Conservation (phyloP, 768 basidiomycete species). For the Rhizopogon salebrosus region DNA sequence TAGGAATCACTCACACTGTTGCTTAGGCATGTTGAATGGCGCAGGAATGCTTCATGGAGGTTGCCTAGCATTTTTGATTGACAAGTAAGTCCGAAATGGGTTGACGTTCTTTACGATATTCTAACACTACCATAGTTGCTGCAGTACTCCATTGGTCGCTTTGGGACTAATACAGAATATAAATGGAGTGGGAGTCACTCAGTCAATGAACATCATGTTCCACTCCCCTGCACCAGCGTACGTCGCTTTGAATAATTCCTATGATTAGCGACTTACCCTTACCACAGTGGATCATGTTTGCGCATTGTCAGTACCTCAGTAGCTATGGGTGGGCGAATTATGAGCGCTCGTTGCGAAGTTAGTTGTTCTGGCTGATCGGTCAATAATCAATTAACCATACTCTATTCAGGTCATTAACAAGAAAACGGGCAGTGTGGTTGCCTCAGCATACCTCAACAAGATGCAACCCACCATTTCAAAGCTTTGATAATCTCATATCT, state of each 20-base stretch:
- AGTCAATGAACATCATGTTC: constrained; percentile 64
- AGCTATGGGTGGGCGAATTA: constrained; percentile 61
- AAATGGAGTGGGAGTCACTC: constrained; percentile 74
- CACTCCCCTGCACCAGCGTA: constrained; percentile 64
- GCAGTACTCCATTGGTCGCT: constrained; percentile 62
- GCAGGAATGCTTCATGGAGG: constrained; percentile 76
- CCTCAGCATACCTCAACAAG: constrained; percentile 65
- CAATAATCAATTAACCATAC: constrained; percentile 2
- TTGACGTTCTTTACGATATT: neutral
- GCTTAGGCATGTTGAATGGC: constrained; percentile 66
- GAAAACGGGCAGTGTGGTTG: constrained; percentile 50
- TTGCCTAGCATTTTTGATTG: constrained; percentile 67
- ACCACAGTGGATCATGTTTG: constrained; percentile 50
- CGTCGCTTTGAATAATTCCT: constrained; percentile 20
- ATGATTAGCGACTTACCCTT: constrained; percentile 5
- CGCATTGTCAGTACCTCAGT: constrained; percentile 61
- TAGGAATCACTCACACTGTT: neutral
- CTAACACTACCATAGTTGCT: constrained; percentile 40
- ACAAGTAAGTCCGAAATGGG: constrained; percentile 44
- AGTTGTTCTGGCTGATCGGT: constrained; percentile 11
- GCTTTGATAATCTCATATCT: constrained; percentile 27
- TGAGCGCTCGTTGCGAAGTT: constrained; percentile 71
- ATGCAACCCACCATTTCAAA: constrained; percentile 60
- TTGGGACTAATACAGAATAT: constrained; percentile 53
- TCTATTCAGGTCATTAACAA: constrained; percentile 51